Base-by-base conservation (phyloP, 2,329 filamentous ascomycete genomes). In the Fusarium chuoi region DNA sequence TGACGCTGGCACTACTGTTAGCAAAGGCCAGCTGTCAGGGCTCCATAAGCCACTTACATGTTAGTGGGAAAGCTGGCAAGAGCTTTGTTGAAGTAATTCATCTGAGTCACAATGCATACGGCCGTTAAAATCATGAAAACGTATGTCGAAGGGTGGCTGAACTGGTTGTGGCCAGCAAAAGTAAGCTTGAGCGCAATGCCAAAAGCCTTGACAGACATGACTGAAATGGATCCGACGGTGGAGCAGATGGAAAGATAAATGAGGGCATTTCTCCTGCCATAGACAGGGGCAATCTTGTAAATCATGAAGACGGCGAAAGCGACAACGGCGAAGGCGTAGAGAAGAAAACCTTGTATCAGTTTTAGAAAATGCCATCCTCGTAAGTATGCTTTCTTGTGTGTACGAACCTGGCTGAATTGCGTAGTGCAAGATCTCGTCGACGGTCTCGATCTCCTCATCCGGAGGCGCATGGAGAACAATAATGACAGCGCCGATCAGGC, bases 1-100 rank as follows among this genome's bases (percentile, higher is more conserved):
- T 98, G 63, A 98, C 95, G 80, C 95, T 97, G 77, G 20, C 8
- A 41, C 30, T 15, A n/a, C 17, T 22, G 36, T 69, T 42, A 71
- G 70, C 28, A 62, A 41, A 39, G 54, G 36, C 45, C 18, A 22
- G 24, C 17, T 35, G 12, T 18, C 18, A 12, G 8, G 33, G 15
- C 24, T 28, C 12, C 9, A 14, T 30, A 18, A 20, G 14, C 17
- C 30, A 86, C 93, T 82, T 89, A 98, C 95, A 99, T 97, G 78
- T 97, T 98, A 38, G 96, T 98, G 36, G 94, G 96, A 84, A 98
- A 99, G 79, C 97, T 95, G 83, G 94, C 97, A 68, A 99, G 86
- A 13, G 96, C 96, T 84, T 99, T 99, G 88, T 99, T 99, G 85
- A 99, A 98, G 84, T 99, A 99, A 84, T 99, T 99, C 96, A 99